Percentiles rank a stretch among this genome's conserved stretches.
These are phyloP conservation scores for Tulasnella sp. DNA, from an alignment of 768 basidiomycete species.

Conservation along the genomic window DNA sequence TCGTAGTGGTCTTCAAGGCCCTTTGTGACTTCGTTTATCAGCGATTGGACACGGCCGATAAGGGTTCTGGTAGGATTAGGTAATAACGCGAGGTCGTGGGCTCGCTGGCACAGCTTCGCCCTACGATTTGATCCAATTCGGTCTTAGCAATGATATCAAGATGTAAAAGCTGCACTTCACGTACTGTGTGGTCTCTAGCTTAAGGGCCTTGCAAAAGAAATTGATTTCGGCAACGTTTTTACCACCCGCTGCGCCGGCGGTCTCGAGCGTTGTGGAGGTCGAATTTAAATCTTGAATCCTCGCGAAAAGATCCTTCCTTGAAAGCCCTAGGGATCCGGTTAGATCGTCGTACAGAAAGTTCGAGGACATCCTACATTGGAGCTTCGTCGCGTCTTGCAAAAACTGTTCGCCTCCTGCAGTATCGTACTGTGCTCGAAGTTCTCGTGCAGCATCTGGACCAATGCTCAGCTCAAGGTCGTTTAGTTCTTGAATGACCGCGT, in stretches of 20 bases:
- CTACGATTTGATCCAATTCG: neutral
- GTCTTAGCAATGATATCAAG: neutral
- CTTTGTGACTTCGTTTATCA: neutral
- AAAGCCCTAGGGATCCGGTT: neutral
- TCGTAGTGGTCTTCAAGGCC: neutral
- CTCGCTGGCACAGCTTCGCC: neutral
- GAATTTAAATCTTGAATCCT: neutral
- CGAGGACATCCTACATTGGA: neutral
- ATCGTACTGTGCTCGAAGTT: neutral
- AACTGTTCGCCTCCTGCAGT: neutral
- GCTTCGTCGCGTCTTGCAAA: neutral
- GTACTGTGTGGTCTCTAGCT: neutral
- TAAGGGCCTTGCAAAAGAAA: neutral
- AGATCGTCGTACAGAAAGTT: neutral
- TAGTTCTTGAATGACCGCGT: neutral
- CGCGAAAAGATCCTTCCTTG: neutral
- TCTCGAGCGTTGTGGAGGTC: neutral
- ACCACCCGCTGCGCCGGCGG: too few relatives aligned
- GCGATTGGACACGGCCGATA: neutral
- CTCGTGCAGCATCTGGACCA: neutral
- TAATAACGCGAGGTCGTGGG: neutral
- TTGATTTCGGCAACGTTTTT: neutral
- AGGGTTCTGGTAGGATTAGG: neutral
- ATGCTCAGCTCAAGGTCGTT: neutral
- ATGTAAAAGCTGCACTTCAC: too few relatives aligned